Percentiles rank a stretch among this genome's conserved stretches.
phyloP scores from a whole-genome alignment of 192 early-diverging fungal genomes.

The Coemansia erecta region DNA sequence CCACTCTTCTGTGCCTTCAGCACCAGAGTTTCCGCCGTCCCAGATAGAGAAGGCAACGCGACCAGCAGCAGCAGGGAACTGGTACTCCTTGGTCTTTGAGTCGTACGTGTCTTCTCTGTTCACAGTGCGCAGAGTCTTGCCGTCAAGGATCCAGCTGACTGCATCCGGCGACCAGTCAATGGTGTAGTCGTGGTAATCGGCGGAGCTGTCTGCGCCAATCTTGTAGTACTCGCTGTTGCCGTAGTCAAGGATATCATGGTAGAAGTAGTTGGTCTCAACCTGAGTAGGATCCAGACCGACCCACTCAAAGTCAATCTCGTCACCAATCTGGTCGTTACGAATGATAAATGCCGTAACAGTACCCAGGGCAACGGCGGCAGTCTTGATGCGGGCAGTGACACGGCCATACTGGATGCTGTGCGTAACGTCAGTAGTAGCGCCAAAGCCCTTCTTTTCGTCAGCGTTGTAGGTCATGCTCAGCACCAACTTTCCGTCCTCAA shows the following conservation, averaged over 20 bases:
- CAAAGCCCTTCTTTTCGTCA: slow-evolving; percentile 56
- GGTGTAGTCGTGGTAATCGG: slow-evolving; percentile 58
- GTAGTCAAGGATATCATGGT: slow-evolving; percentile 57
- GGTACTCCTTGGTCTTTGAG: slow-evolving; percentile 31
- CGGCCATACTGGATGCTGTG: slow-evolving; percentile 59
- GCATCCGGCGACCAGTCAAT: slow-evolving; percentile 60
- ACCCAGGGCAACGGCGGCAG: slow-evolving; percentile 53
- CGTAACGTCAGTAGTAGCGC: slow-evolving; percentile 46
- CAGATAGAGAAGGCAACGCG: slow-evolving; percentile 65
- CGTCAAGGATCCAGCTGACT: slow-evolving; percentile 61
- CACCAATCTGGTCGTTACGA: slow-evolving; percentile 50
- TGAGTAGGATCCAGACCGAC: slow-evolving; percentile 56
- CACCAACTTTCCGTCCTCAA: slow-evolving; percentile 37
- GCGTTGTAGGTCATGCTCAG: slow-evolving; percentile 40
- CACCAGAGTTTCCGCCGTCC: slow-evolving; percentile 60
- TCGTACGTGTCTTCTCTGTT: slow-evolving; percentile 52
- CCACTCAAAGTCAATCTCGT: slow-evolving; percentile 72
- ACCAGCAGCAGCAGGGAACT: slow-evolving; percentile 54
- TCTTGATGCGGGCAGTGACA: slow-evolving; percentile 62
- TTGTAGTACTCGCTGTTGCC: slow-evolving; percentile 42
- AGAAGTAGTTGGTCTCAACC: slow-evolving; percentile 68
- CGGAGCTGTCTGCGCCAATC: slow-evolving; percentile 42
- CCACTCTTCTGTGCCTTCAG: slow-evolving; percentile 57
- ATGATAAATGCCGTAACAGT: slow-evolving; percentile 62
- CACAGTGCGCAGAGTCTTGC: slow-evolving; percentile 54